Evolutionary conservation across 495 filamentous ascomycete species (phyloP).

Genomic region (Penicillium angulare): DNA sequence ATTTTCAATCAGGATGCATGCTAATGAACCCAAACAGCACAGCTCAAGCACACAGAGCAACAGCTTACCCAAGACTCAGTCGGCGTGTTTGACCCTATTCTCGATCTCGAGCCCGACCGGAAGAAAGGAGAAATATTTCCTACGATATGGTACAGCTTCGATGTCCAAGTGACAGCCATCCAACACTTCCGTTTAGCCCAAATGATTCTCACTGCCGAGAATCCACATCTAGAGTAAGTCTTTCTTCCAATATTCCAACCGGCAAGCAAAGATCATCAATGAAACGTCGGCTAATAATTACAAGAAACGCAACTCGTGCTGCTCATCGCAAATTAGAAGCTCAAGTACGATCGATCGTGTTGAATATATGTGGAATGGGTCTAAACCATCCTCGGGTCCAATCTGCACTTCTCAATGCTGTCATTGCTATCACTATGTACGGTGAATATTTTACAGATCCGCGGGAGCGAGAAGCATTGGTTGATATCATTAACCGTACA

Average conservation of each 20-base stretch:
- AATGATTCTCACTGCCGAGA: conserved; percentile 25
- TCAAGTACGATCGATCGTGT: conserved; percentile 24
- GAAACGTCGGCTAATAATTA: not conserved
- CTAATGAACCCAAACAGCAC: conserved; percentile 9
- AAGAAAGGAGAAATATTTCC: conserved; percentile 26
- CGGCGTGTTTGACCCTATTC: conserved; percentile 18
- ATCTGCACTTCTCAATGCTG: conserved; percentile 27
- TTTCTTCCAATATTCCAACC: not conserved
- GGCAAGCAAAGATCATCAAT: not conserved
- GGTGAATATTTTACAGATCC: conserved; percentile 28
- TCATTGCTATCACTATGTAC: conserved; percentile 24
- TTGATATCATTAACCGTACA: conserved; percentile 16
- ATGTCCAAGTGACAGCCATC: conserved; percentile 20
- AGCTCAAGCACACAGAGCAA: conserved; percentile 15
- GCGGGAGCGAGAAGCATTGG: conserved; percentile 20
- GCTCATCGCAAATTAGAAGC: conserved; percentile 24
- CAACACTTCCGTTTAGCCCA: conserved; percentile 24
- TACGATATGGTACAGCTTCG: conserved; percentile 24
- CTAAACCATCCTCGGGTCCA: conserved; percentile 12
- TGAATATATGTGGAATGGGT: conserved; percentile 25
- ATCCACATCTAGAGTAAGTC: conserved; percentile 23
- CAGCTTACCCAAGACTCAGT: conserved; percentile 9
- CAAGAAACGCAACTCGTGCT: conserved; percentile 14
- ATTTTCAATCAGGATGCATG: not conserved
- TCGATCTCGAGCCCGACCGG: conserved; percentile 18